These are phyloP conservation scores for Hypocreales sp. DNA, from an alignment of 2,329 filamentous ascomycete genomes.

Conservation along the genomic window DNA sequence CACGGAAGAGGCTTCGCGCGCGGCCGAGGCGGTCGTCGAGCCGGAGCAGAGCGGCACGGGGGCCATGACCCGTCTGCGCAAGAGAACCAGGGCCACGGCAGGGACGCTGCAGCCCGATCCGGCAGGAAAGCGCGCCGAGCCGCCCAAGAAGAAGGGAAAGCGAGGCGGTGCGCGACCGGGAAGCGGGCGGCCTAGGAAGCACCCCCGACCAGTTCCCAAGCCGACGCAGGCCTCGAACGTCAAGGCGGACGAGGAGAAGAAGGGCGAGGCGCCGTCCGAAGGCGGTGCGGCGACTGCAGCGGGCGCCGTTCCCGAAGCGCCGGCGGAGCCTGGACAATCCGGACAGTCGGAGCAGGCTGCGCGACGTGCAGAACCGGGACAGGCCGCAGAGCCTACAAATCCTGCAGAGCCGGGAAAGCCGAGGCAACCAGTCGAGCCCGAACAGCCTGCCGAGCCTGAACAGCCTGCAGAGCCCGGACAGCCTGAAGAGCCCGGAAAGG, in stretches of 20 bases:
- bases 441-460: too few relatives aligned
- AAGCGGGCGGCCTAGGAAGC: conserved; percentile 23
- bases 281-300: too few relatives aligned
- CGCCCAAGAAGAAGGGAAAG: conserved; percentile 20
- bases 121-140: conserved; percentile 7
- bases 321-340: too few relatives aligned
- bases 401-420: too few relatives aligned
- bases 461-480: too few relatives aligned
- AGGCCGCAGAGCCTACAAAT: too few relatives aligned
- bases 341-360: too few relatives aligned
- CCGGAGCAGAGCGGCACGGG: conserved; percentile 9
- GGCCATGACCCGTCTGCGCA: conserved; percentile 11
- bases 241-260: conserved; percentile 1
- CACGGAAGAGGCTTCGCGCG: conserved; percentile 8
- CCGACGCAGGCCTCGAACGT: conserved; percentile 1
- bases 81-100: conserved; percentile 7
- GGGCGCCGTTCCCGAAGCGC: too few relatives aligned
- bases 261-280: not conserved
- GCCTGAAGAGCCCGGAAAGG: too few relatives aligned
- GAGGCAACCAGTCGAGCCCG: too few relatives aligned
- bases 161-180: conserved; percentile 21
- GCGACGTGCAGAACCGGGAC: too few relatives aligned
- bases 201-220: conserved; percentile 11
- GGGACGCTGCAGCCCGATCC: conserved; percentile 1
- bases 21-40: conserved; percentile 9